Conservation (phyloP, 306 rosid genomes). For the Benincasa hispida region DNA sequence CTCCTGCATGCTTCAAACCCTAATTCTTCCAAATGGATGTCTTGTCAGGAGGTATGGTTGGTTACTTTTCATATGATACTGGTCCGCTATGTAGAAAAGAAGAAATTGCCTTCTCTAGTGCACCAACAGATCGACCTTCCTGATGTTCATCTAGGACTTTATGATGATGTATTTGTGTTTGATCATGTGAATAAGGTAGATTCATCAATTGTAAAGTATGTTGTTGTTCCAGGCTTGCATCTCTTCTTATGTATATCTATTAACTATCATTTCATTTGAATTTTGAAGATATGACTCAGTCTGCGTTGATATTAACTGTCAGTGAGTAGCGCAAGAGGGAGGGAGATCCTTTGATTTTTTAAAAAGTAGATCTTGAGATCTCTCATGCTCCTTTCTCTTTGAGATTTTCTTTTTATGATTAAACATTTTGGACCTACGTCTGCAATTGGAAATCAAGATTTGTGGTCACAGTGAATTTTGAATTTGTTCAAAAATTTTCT, state of each 20-base stretch:
- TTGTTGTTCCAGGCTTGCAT: neutral
- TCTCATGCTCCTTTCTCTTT: neutral
- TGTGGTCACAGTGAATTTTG: neutral
- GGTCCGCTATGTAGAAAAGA: conserved; percentile 92
- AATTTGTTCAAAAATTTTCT: neutral
- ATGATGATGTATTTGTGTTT: conserved; percentile 79
- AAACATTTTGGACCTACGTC: neutral
- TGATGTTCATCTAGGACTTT: conserved; percentile 90
- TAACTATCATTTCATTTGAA: too few relatives aligned
- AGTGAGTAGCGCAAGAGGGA: neutral
- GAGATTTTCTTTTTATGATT: neutral
- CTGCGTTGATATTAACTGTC: neutral
- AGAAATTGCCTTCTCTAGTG: conserved; percentile 75
- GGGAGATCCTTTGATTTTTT: neutral
- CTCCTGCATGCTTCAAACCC: neutral
- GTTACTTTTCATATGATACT: conserved; percentile 92
- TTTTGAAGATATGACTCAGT: neutral
- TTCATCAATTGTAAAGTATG: neutral
- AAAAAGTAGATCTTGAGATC: neutral
- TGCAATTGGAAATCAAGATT: neutral
- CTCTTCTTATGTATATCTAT: neutral
- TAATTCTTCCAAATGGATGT: neutral
- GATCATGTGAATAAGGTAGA: conserved; percentile 91
- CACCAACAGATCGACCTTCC: conserved; percentile 88
- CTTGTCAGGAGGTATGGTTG: conserved; percentile 84